These are phyloP conservation scores for Russula griseocarnosa DNA, from an alignment of 768 basidiomycete genomes.

Conservation along the genomic window DNA sequence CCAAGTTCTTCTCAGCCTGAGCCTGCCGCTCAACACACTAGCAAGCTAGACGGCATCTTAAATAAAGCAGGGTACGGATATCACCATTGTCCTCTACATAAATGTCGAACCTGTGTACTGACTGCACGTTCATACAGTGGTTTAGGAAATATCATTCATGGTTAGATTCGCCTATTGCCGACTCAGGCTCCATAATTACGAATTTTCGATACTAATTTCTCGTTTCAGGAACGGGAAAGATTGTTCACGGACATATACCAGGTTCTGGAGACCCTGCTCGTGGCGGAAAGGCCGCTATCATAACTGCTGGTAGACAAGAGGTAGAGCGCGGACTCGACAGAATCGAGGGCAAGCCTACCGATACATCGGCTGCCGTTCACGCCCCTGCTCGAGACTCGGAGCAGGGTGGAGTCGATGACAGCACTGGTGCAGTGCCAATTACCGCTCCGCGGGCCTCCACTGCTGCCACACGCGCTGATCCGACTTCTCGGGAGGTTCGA, in stretches of 20 bases:
- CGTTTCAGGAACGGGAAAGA: not conserved
- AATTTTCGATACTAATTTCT: not conserved
- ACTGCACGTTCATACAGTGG: not conserved
- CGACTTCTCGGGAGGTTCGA: not conserved
- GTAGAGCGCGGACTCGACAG: conserved; percentile 8
- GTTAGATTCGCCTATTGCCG: not conserved
- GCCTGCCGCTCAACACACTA: not conserved
- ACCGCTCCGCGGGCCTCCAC: not conserved
- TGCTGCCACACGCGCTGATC: not conserved
- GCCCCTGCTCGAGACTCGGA: not conserved
- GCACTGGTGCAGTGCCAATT: not conserved
- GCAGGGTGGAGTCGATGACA: not conserved
- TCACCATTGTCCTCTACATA: not conserved
- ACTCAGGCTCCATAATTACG: not conserved
- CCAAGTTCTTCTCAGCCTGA: no score
- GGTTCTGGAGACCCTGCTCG: not conserved
- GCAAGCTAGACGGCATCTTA: not conserved
- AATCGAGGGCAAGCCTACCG: not conserved
- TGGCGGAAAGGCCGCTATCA: not conserved
- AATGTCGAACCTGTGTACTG: not conserved
- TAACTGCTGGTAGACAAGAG: conserved; percentile 3
- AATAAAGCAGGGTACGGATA: not conserved
- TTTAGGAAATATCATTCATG: conserved; percentile 1
- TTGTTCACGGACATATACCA: conserved; percentile 2
- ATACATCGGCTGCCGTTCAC: not conserved